These are phyloP conservation scores for Escallonia rubra DNA, from an alignment of 129 eudicot genomes.

Conservation along the genomic window DNA sequence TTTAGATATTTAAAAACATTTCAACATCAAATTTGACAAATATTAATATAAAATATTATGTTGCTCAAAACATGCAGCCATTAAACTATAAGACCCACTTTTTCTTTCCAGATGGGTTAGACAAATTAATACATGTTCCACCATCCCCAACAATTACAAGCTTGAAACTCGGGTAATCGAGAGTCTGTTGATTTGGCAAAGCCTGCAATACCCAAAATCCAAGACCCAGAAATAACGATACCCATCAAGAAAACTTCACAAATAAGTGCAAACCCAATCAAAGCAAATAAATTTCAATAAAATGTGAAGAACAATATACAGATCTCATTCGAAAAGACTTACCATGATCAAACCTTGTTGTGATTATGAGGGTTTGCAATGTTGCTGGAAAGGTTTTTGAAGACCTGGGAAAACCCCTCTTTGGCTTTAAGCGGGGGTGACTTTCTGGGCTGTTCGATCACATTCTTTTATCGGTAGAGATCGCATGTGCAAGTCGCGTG, in stretches of 20 bases:
- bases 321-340: neutral
- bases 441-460: conserved; percentile 1
- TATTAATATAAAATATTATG: no score
- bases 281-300: neutral
- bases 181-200: conserved; percentile 28
- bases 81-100: no score
- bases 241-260: neutral
- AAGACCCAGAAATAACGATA: no score
- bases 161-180: conserved; percentile 32
- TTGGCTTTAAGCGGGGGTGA: conserved; percentile 9
- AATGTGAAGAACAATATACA: neutral
- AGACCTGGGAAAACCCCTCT: neutral
- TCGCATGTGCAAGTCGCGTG: no score
- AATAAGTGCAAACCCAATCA: neutral
- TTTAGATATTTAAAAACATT: no score
- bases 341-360: neutral
- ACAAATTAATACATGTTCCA: conserved; percentile 19
- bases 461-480: neutral
- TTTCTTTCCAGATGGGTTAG: neutral
- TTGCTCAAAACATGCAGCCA: no score
- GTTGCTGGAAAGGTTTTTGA: neutral
- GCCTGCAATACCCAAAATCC: conserved; percentile 3
- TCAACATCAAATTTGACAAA: no score
- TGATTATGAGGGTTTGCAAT: neutral
- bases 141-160: conserved; percentile 32